Base-by-base conservation (phyloP, 2,329 filamentous ascomycete species). In the Aureobasidium sp. region DNA sequence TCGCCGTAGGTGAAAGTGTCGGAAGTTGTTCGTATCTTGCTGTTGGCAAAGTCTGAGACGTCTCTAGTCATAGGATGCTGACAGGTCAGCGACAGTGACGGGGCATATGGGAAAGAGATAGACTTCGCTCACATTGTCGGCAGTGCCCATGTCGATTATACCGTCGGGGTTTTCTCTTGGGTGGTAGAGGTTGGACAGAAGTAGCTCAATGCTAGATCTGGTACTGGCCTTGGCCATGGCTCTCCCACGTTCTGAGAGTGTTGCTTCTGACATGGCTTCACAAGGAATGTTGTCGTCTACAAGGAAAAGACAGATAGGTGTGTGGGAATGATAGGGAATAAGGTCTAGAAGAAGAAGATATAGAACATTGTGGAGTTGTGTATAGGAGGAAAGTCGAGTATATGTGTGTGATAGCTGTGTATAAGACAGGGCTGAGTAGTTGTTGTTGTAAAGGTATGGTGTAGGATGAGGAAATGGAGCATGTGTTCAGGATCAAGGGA, bases 1-100 rank as follows among this genome's bases (percentile, higher is more conserved):
- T 74, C 73, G 37, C 72, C 71, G 66, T 81, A 81, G 56, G 72
- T 73, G 57, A 78, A 70, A 9, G 74, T 73, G 39, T 70, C 63
- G 17, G 69, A 48, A 20, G 70, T 68, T 29, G 77, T 71, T 22
- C 64, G 63, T 47, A 76, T 48, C 68, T 77, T 73, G 27, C 72
- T 66, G 44, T 74, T 74, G 39, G 77, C 70, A 63, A 74, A 78
- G 9, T 72, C 67, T 14, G 70, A 68, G 22, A 78, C 69, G 25
- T 78, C 73, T 14, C 70, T 48, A n/a, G 49, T 55, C 62, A 64
- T 61, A 29, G 56, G 29, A 29, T 64, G 42, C 62, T 63, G 41
- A 2, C 3, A 6, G 5, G 27, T 63, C 17, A 63, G 45, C 9
- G 44, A 15, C 12, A 17, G 12, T 45, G 20, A n/a, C 5, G 4